Evolutionary conservation across 1,284 basidiomycete genomes (phyloP).

Genomic region (Cryptococcus deneoformans): DNA sequence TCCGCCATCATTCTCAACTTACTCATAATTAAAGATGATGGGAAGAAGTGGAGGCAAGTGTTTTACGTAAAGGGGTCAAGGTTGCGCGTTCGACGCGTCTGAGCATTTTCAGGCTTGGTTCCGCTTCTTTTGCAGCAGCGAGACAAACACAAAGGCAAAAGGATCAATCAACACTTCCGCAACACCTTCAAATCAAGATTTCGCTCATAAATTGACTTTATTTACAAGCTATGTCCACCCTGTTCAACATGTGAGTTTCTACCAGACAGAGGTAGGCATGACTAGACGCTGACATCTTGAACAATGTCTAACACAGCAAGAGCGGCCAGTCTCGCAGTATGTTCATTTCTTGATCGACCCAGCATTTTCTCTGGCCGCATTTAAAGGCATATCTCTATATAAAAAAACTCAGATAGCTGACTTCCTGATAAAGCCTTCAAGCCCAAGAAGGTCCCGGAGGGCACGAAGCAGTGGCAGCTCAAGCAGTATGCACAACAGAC

Average conservation of each 20-base stretch:
- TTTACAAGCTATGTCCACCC: constrained; percentile 28
- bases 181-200: no score
- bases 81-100: no score
- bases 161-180: no score
- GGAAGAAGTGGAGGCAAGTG: no score
- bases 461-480: constrained; percentile 94
- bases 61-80: no score
- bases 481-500: constrained; percentile 97
- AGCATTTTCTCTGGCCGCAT: neutral
- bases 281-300: neutral
- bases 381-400: neutral
- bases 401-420: neutral
- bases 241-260: constrained; percentile 38
- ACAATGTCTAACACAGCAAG: constrained; percentile 22
- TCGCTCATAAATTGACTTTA: no score
- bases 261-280: no score
- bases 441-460: constrained; percentile 91
- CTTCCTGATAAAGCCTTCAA: constrained; percentile 65
- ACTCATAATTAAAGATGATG: no score
- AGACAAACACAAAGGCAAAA: no score
- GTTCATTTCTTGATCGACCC: constrained; percentile 3
- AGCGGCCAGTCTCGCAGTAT: constrained; percentile 41
- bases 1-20: no score
- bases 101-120: no score
- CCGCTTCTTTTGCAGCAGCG: no score